A percentile compares a stretch with the other conserved stretches of the same genome.
Evolutionary conservation across 345 rosid genomes (phyloP).

Genomic region (Conringia planisiliqua): DNA sequence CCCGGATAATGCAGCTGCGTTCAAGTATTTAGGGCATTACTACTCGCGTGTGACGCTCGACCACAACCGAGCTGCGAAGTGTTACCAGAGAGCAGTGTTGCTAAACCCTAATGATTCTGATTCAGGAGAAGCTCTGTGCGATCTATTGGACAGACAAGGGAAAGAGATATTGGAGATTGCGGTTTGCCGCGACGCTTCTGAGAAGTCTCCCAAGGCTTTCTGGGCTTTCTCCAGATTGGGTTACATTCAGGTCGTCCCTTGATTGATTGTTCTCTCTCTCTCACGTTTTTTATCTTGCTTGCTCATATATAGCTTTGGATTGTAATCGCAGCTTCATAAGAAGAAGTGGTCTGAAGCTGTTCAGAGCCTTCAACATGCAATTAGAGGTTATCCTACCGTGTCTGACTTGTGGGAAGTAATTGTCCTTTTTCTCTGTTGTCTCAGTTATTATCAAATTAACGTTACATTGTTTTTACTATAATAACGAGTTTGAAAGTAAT

Average conservation of each 20-base stretch:
- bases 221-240: slow-evolving; percentile 93
- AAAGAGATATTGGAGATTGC: slow-evolving; percentile 72
- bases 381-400: slow-evolving; percentile 78
- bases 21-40: slow-evolving; percentile 76
- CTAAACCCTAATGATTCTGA: slow-evolving; percentile 67
- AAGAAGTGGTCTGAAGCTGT: slow-evolving; percentile 89
- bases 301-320: neutral
- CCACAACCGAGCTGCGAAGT: slow-evolving; percentile 74
- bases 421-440: neutral
- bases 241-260: slow-evolving; percentile 59
- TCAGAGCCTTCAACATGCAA: slow-evolving; percentile 85
- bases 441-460: neutral
- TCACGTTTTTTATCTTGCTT: neutral
- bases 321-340: slow-evolving; percentile 46
- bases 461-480: slow-evolving; percentile 2
- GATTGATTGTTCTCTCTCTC: neutral
- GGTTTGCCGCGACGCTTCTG: slow-evolving; percentile 69
- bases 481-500: neutral
- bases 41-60: slow-evolving; percentile 47
- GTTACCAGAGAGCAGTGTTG: slow-evolving; percentile 79
- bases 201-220: slow-evolving; percentile 84
- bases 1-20: slow-evolving; percentile 62
- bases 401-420: slow-evolving; percentile 92
- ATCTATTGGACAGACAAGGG: slow-evolving; percentile 65
- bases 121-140: slow-evolving; percentile 80